A percentile compares a stretch with the other conserved stretches of the same genome.
These are phyloP conservation scores for Ganoderma lingzhi DNA, from an alignment of 1,284 basidiomycete genomes.

Conservation along the genomic window DNA sequence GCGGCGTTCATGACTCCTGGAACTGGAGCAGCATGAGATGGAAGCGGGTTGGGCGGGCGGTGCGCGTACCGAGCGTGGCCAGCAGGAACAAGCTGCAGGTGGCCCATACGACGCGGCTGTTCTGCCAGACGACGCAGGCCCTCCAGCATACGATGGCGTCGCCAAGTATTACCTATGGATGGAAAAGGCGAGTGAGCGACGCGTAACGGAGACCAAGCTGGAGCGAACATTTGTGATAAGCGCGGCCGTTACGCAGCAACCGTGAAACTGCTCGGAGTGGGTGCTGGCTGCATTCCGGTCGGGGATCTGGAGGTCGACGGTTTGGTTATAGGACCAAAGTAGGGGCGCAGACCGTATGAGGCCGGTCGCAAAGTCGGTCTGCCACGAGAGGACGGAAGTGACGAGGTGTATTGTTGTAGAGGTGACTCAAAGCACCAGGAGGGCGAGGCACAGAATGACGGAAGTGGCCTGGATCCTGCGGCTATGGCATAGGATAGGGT, in stretches of 20 bases:
- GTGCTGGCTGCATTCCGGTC: not conserved
- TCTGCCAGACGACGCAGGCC: not conserved
- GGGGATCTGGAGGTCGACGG: not conserved
- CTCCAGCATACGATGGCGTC: slow-evolving; percentile 8
- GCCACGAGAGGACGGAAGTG: not conserved
- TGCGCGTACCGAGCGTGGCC: not conserved
- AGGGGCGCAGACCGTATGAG: not conserved
- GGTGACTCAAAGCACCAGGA: not conserved
- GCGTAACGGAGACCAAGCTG: not conserved
- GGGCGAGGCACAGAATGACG: not conserved
- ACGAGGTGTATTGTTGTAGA: not conserved
- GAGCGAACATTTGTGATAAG: not conserved
- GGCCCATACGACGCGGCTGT: not conserved
- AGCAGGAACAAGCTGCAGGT: not conserved
- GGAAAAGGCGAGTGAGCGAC: too few relatives aligned
- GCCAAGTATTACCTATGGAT: not conserved
- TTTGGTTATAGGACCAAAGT: not conserved
- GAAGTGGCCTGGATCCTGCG: not conserved
- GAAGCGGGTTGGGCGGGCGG: too few relatives aligned
- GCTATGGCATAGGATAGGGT: not conserved
- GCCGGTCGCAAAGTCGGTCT: not conserved
- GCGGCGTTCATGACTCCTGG: not conserved
- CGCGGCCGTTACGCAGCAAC: not conserved
- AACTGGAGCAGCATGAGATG: not conserved
- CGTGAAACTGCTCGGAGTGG: not conserved